These are phyloP conservation scores for Penicillium paneum DNA, from an alignment of 2,329 filamentous ascomycete genomes.

Conservation along the genomic window DNA sequence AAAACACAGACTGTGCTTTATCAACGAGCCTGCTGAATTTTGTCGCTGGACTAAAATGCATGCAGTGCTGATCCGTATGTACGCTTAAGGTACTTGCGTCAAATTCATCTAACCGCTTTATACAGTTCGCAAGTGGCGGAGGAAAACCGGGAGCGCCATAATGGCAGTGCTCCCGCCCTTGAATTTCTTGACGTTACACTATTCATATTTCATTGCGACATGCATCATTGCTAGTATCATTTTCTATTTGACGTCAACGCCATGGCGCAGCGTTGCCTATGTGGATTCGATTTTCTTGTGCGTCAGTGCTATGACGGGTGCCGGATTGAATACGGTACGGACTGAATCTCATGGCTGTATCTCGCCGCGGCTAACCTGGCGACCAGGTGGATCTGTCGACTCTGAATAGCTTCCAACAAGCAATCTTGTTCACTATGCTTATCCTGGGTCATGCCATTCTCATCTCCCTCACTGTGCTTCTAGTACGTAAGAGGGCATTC, in stretches of 20 bases:
- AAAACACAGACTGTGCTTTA: not conserved
- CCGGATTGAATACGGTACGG: conserved; percentile 62
- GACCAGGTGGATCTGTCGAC: conserved; percentile 49
- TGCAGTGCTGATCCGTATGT: conserved; percentile 11
- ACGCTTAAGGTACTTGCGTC: not conserved
- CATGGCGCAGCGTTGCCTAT: conserved; percentile 54
- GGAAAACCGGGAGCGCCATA: conserved; percentile 22
- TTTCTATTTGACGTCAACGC: conserved; percentile 56
- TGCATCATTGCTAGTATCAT: conserved; percentile 57
- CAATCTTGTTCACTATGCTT: conserved; percentile 62
- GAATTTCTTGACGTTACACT: conserved; percentile 65
- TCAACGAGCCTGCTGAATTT: not conserved
- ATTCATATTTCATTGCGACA: conserved; percentile 61
- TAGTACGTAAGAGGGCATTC: conserved; percentile 60
- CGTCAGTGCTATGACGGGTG: conserved; percentile 64
- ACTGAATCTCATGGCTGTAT: not conserved
- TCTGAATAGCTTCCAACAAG: conserved; percentile 66
- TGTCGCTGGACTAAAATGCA: not conserved
- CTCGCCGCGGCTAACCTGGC: conserved; percentile 23
- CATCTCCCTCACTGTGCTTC: conserved; percentile 63
- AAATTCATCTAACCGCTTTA: not conserved
- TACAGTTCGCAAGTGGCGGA: conserved; percentile 22
- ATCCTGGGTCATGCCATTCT: conserved; percentile 65
- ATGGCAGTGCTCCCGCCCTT: conserved; percentile 38
- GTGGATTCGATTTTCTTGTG: conserved; percentile 65